phyloP scores from a whole-genome alignment of 225 moss, liverwort and hornwort genomes.

The Pleurozium schreberi region DNA sequence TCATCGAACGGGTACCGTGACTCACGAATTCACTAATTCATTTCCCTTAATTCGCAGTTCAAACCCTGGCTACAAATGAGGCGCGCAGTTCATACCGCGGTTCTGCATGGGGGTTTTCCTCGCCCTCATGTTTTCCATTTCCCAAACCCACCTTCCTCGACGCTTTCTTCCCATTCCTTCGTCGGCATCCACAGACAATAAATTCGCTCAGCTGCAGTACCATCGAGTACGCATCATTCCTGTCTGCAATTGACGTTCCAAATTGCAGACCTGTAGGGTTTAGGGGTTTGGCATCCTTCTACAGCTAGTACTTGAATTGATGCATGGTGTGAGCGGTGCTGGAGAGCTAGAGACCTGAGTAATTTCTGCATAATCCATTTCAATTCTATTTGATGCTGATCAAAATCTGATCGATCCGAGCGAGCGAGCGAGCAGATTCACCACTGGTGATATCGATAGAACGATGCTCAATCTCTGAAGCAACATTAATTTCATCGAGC shows the following conservation, averaged over 20 bases:
- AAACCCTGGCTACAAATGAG: neutral
- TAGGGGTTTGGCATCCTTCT: neutral
- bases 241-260: neutral
- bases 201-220: neutral
- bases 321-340: neutral
- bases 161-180: neutral
- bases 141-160: neutral
- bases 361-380: neutral
- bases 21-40: neutral
- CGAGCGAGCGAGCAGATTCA: neutral
- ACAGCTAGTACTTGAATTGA: neutral
- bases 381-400: neutral
- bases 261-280: neutral
- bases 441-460: too few relatives aligned
- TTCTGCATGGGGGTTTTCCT: neutral
- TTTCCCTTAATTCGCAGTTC: neutral
- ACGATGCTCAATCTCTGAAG: neutral
- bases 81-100: neutral
- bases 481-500: too few relatives aligned
- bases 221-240: neutral
- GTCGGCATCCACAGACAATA: neutral
- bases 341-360: neutral
- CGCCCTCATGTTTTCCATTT: neutral
- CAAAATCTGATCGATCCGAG: neutral
- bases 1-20: neutral